Base-by-base conservation (phyloP, 176 grass and related monocot species). In the Aegilops longissima region DNA sequence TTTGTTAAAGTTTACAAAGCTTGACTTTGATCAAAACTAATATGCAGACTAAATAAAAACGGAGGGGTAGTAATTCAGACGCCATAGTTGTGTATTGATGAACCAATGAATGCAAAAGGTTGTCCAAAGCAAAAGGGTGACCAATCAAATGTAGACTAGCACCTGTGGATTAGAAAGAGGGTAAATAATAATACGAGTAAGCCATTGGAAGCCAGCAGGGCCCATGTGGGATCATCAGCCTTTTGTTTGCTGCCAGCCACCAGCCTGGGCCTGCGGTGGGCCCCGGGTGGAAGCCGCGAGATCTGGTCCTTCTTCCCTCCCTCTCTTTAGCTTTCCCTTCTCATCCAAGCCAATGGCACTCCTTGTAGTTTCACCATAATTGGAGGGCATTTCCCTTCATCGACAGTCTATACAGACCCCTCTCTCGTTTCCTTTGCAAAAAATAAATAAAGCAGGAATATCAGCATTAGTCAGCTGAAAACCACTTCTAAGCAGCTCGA, bases 211-310 rank as follows among this genome's bases (percentile, higher is more conserved):
- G 40, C 31, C 16, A 81, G 2, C 12, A 61, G 68, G 61, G 11
- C 33, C 82, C 82, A 89, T 34, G 87, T 88, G 87, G 52, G 67
- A 62, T 59, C 70, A 76, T 61, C 8, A 47, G 31, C 54, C 23
- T 54, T 77, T 78, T 78, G 72, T 24, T 31, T 78, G 16, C 9
- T 8, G 64, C 70, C 79, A 72, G 42, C 51, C 51, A 54, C 78
- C 1, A 76, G 68, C 77, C 3, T 1, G 36, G 70, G 68, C 34
- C 5, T 12, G 14, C 21, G 12, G 39, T 82, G 83, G 82, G 65
- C 64, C 87, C 87, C 23, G 4, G 21, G 30, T 20, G 5, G 40
- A 52, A 52, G 49, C 49, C 49, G 49, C 14, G 49, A 52, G 24
- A 34, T 74, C 77, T 75, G 80, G 66, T 68, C 83, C 30, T 8